A percentile compares a stretch with the other conserved stretches of the same genome.
Conservation (phyloP, 202 grass and related monocot species). For the Tripidium arundinaceum region DNA sequence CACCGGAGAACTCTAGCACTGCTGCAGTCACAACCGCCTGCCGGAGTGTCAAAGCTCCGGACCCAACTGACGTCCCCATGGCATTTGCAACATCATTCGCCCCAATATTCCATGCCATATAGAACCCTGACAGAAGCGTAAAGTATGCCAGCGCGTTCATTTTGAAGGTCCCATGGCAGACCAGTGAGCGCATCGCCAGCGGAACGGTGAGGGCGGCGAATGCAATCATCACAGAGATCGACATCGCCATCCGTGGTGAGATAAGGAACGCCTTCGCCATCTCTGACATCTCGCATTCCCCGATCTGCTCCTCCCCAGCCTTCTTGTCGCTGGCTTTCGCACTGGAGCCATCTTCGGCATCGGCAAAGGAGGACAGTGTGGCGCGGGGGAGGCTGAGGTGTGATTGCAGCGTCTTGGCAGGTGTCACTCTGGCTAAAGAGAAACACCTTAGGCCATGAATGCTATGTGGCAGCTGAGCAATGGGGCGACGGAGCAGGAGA, state of each 20-base stretch:
- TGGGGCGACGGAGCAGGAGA: constrained; percentile 44
- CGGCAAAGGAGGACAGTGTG: constrained; percentile 61
- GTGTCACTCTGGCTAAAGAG: constrained; percentile 17
- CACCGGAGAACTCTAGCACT: constrained; percentile 88
- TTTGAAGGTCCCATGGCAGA: constrained; percentile 46
- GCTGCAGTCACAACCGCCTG: constrained; percentile 85
- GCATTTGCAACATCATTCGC: constrained; percentile 97
- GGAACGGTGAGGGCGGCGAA: constrained; percentile 71
- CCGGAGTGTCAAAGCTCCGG: constrained; percentile 83
- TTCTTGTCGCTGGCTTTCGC: constrained; percentile 6
- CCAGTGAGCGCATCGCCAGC: constrained; percentile 60
- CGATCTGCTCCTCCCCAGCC: constrained; percentile 12
- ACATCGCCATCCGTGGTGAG: constrained; percentile 60
- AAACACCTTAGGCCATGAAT: constrained; percentile 3
- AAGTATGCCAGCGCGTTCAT: constrained; percentile 62
- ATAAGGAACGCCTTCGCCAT: constrained; percentile 91
- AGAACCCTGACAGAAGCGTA: constrained; percentile 76
- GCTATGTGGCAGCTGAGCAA: constrained; percentile 30
- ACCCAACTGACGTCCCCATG: constrained; percentile 98
- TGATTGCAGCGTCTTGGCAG: constrained; percentile 23
- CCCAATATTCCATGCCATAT: constrained; percentile 98
- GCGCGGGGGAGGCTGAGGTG: constrained; percentile 26
- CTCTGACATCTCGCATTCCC: constrained; percentile 40
- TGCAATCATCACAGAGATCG: constrained; percentile 59
- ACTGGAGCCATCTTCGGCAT: constrained; percentile 42